Evolutionary conservation across 2,329 filamentous ascomycete species (phyloP).

Genomic region (Diaporthe sp.): DNA sequence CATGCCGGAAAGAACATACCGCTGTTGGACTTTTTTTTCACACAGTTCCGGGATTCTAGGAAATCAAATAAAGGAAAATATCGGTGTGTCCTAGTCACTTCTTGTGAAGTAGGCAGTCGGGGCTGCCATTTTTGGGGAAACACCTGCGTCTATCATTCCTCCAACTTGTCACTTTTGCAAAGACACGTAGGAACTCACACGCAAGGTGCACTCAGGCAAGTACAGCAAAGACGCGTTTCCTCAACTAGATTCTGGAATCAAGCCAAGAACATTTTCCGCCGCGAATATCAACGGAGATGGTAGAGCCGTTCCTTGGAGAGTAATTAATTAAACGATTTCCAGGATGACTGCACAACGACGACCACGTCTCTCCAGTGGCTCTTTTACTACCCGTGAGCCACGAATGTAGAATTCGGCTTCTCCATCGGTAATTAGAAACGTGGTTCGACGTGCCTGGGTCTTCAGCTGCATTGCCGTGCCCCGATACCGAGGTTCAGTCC

Average conservation of each 20-base stretch:
- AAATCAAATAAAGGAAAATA: too few species aligned
- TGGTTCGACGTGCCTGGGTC: neutral
- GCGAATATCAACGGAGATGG: neutral
- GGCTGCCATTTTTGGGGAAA: too few species aligned
- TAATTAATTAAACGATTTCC: neutral
- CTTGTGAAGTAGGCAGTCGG: too few species aligned
- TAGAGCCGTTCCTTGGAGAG: neutral
- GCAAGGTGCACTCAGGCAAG: neutral
- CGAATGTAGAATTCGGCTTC: neutral
- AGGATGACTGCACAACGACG: too few species aligned
- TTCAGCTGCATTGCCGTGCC: slow-evolving; percentile 18
- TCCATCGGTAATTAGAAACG: neutral
- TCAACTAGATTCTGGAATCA: too few species aligned
- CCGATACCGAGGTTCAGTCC: slow-evolving; percentile 13
- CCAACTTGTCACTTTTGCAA: neutral
- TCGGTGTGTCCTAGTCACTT: too few species aligned
- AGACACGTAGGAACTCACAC: too few species aligned
- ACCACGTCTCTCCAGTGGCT: neutral
- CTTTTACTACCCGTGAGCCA: neutral
- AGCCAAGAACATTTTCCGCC: too few species aligned
- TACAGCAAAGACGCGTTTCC: neutral
- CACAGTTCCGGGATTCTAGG: too few species aligned
- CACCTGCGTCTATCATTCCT: too few species aligned
- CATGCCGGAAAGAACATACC: too few species aligned
- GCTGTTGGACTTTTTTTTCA: too few species aligned